Conservation (phyloP, 176 grass and related monocot species). For the Avena insularis region DNA sequence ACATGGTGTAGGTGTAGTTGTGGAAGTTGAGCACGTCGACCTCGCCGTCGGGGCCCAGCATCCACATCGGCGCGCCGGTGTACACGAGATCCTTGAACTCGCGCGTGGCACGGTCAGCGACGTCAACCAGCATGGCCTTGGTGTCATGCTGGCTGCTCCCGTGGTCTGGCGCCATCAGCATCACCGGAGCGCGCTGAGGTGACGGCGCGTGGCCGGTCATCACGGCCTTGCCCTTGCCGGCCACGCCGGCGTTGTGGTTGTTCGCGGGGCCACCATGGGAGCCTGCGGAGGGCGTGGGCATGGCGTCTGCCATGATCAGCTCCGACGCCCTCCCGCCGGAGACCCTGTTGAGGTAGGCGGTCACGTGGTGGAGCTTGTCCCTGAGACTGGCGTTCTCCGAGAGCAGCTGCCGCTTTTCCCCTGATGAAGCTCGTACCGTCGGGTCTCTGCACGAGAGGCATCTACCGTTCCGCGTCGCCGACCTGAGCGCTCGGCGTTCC, state of each 20-base stretch:
- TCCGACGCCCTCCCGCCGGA: neutral
- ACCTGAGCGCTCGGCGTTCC: neutral
- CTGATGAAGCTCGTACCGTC: neutral
- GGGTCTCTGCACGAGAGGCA: neutral
- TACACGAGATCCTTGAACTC: neutral
- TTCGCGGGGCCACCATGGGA: neutral
- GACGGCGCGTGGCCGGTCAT: neutral
- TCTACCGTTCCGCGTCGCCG: neutral
- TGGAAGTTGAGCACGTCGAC: neutral
- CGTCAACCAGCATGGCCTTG: neutral
- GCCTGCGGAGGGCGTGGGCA: neutral
- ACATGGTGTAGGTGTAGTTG: neutral
- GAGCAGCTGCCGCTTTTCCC: neutral
- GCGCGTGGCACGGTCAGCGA: neutral
- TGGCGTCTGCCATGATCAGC: neutral
- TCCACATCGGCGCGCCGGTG: slow-evolving; percentile 10
- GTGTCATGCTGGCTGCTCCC: neutral
- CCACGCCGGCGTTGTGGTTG: neutral
- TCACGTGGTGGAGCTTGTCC: neutral
- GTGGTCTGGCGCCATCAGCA: neutral
- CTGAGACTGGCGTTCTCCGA: slow-evolving; percentile 30
- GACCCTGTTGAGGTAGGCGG: neutral
- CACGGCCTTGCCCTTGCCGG: neutral
- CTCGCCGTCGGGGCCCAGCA: neutral
- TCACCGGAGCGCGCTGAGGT: neutral